phyloP scores from a whole-genome alignment of 1,139 yeast genomes.

The Cylindricascospora bacillispora region DNA sequence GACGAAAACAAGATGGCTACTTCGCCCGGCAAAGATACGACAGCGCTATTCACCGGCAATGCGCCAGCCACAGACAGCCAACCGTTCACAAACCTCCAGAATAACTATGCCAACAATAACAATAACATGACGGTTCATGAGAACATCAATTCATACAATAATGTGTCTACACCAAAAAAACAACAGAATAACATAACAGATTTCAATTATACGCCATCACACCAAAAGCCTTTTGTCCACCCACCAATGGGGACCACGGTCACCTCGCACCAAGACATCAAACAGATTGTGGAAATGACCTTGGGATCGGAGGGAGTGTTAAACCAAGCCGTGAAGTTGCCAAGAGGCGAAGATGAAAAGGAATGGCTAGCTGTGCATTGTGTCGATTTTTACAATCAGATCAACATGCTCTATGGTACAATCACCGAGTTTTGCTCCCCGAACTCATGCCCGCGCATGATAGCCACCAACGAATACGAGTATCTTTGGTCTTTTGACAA shows the following conservation, averaged over 20 bases:
- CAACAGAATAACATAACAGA: constrained; percentile 19
- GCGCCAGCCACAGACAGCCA: constrained; percentile 1
- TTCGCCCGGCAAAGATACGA: constrained; percentile 2
- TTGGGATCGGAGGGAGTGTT: constrained; percentile 85
- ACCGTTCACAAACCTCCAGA: constrained; percentile 4
- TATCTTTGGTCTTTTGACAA: constrained; percentile 58
- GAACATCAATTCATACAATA: too few relatives aligned
- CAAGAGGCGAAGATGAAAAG: constrained; percentile 80
- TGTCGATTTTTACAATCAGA: constrained; percentile 84
- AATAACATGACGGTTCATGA: constrained; percentile 2
- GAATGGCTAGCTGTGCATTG: constrained; percentile 97
- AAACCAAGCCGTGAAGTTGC: constrained; percentile 85
- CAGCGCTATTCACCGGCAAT: constrained; percentile 3
- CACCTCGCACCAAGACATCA: constrained; percentile 54
- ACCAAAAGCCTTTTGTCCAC: constrained; percentile 25
- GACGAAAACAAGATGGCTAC: constrained; percentile 3
- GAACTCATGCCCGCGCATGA: constrained; percentile 84
- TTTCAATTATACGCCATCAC: constrained; percentile 27
- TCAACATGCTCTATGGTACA: constrained; percentile 92
- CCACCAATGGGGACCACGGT: constrained; percentile 26
- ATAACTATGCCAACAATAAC: constrained; percentile 1
- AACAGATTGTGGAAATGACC: constrained; percentile 87
- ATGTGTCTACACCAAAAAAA: constrained; percentile 5
- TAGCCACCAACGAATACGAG: constrained; percentile 92
- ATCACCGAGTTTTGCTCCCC: constrained; percentile 96